phyloP scores from a whole-genome alignment of 768 basidiomycete genomes.

The Heimioporus sp. region DNA sequence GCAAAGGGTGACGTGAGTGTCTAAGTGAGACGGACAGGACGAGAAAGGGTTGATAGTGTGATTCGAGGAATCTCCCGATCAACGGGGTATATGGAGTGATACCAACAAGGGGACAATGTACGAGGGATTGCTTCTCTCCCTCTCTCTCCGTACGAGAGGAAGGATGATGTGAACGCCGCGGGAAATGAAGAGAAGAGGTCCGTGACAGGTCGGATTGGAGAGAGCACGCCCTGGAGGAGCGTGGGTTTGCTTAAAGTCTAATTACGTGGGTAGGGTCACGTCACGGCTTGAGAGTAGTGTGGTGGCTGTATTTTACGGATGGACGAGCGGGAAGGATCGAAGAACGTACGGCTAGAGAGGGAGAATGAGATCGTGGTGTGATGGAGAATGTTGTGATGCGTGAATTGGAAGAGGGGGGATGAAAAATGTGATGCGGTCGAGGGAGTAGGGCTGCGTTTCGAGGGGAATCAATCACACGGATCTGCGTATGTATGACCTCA shows the following conservation, averaged over 20 bases:
- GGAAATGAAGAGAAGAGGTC: conserved; percentile 22
- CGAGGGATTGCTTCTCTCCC: conserved; percentile 11
- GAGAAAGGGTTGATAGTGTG: conserved; percentile 3
- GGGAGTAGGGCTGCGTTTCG: too few relatives aligned
- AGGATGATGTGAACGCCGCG: conserved; percentile 30
- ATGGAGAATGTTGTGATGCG: conserved; percentile 20
- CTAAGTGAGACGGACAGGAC: background rate
- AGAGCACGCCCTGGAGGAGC: conserved; percentile 25
- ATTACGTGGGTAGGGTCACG: conserved; percentile 34
- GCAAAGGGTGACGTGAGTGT: conserved; percentile 13
- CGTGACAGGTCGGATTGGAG: too few relatives aligned
- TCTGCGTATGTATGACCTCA: conserved; percentile 30
- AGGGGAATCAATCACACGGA: conserved; percentile 25
- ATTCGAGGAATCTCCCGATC: conserved; percentile 18
- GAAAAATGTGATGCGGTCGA: conserved; percentile 1
- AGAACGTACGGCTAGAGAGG: too few relatives aligned
- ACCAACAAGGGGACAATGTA: conserved; percentile 1
- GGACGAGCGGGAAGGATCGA: too few relatives aligned
- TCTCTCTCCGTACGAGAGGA: conserved; percentile 7
- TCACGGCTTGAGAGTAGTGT: conserved; percentile 14
- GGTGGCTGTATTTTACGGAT: too few relatives aligned
- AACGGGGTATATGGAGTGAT: conserved; percentile 12
- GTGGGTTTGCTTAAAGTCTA: conserved; percentile 37
- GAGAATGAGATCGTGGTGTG: conserved; percentile 6
- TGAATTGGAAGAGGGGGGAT: conserved; percentile 16